These are phyloP conservation scores for Penicillium paneum DNA, from an alignment of 2,329 filamentous ascomycete genomes.

Conservation along the genomic window DNA sequence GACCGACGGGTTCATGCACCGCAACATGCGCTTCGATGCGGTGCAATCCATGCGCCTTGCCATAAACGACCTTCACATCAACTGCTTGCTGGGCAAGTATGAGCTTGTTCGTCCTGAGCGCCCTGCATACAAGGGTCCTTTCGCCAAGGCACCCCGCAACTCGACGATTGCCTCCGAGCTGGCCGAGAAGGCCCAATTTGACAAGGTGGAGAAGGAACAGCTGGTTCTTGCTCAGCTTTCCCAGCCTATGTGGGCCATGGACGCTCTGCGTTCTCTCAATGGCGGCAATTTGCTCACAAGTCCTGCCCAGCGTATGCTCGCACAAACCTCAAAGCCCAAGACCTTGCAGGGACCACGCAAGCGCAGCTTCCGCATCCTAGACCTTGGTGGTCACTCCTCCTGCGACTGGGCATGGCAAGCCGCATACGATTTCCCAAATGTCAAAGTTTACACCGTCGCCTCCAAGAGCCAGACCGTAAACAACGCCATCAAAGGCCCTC, in stretches of 20 bases:
- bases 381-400: slow-evolving; percentile 77
- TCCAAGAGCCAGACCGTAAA: slow-evolving; percentile 71
- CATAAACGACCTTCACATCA: slow-evolving; percentile 68
- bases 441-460: slow-evolving; percentile 83
- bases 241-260: slow-evolving; percentile 59
- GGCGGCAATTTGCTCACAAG: slow-evolving; percentile 59
- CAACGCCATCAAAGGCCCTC: slow-evolving; percentile 73
- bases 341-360: slow-evolving; percentile 19
- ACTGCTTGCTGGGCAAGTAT: slow-evolving; percentile 80
- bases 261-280: slow-evolving; percentile 59
- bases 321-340: slow-evolving; percentile 22
- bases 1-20: slow-evolving; percentile 78
- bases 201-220: slow-evolving; percentile 66
- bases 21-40: slow-evolving; percentile 80
- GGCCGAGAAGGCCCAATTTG: slow-evolving; percentile 42
- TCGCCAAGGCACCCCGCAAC: slow-evolving; percentile 70
- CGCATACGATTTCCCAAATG: slow-evolving; percentile 77
- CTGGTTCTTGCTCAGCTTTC: slow-evolving; percentile 72
- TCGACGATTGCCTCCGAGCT: slow-evolving; percentile 62
- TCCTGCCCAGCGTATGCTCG: slow-evolving; percentile 44
- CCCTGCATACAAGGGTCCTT: slow-evolving; percentile 67
- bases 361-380: slow-evolving; percentile 66
- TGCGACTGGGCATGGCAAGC: slow-evolving; percentile 97
- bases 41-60: slow-evolving; percentile 79
- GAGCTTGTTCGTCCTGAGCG: slow-evolving; percentile 69